Evolutionary conservation across 345 rosid genomes (phyloP).

Genomic region (Populus davidiana): DNA sequence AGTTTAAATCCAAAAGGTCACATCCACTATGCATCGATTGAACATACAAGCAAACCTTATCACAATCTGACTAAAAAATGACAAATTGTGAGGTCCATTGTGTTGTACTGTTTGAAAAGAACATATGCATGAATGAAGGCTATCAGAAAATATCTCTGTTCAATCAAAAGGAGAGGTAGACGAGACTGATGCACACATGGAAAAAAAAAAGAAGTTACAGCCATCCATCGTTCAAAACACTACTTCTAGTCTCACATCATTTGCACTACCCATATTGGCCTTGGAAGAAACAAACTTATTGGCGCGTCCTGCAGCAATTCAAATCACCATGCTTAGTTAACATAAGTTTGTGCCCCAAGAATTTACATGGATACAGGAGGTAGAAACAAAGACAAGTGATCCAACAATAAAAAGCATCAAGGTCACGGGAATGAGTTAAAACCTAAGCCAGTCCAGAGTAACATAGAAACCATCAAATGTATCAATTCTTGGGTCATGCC

Average conservation of each 20-base stretch:
- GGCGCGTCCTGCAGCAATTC: too few species aligned
- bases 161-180: conserved; percentile 2
- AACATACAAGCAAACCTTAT: background rate
- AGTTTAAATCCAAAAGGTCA: background rate
- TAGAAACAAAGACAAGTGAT: too few species aligned
- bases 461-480: too few species aligned
- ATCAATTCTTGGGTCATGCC: too few species aligned
- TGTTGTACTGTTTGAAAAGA: background rate
- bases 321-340: too few species aligned
- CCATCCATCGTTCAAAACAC: background rate
- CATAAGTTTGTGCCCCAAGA: too few species aligned
- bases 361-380: too few species aligned
- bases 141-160: background rate
- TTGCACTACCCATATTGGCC: conserved; percentile 5
- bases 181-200: conserved; percentile 2
- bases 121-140: background rate
- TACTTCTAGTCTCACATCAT: background rate
- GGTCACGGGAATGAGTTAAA: too few species aligned
- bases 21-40: background rate
- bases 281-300: background rate
- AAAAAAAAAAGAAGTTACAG: conserved; percentile 2
- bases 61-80: background rate
- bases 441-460: too few species aligned
- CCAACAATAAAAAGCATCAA: too few species aligned
- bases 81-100: background rate